A percentile compares a stretch with the other conserved stretches of the same genome.
Evolutionary conservation across 768 basidiomycete species (phyloP).

Genomic region (Pleurotus giganteus): DNA sequence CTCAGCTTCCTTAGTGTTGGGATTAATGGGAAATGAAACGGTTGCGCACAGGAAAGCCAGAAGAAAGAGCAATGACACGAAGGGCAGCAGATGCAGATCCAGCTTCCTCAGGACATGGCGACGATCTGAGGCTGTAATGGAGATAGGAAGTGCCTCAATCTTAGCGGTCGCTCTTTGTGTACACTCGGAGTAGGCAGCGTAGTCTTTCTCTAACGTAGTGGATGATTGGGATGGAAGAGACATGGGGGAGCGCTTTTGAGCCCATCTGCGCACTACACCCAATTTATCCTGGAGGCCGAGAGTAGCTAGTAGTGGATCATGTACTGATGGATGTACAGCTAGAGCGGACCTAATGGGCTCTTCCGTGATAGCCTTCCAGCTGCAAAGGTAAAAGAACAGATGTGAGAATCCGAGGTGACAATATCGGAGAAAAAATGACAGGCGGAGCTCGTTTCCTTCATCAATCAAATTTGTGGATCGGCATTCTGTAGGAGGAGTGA

Average conservation of each 20-base stretch:
- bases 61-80: slow-evolving; percentile 35
- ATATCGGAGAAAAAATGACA: not conserved
- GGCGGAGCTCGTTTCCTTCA: not conserved
- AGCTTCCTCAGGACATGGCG: slow-evolving; percentile 18
- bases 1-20: not conserved
- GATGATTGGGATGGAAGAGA: not conserved
- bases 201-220: not conserved
- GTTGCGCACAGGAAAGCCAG: slow-evolving; percentile 30
- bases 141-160: not conserved
- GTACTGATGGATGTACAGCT: not conserved
- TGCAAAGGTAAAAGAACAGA: not conserved
- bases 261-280: too few relatives aligned
- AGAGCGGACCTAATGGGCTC: not conserved
- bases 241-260: not conserved
- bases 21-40: not conserved
- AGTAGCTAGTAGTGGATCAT: not conserved
- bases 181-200: not conserved
- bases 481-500: too few relatives aligned
- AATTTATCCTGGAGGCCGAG: not conserved
- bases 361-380: not conserved
- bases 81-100: slow-evolving; percentile 30
- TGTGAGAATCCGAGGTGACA: not conserved
- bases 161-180: not conserved
- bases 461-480: too few relatives aligned
- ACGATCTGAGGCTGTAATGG: not conserved